Percentiles rank a stretch among this genome's conserved stretches.
phyloP scores from a whole-genome alignment of 208 protist species.

The Herpetomonas samuelpessoai region DNA sequence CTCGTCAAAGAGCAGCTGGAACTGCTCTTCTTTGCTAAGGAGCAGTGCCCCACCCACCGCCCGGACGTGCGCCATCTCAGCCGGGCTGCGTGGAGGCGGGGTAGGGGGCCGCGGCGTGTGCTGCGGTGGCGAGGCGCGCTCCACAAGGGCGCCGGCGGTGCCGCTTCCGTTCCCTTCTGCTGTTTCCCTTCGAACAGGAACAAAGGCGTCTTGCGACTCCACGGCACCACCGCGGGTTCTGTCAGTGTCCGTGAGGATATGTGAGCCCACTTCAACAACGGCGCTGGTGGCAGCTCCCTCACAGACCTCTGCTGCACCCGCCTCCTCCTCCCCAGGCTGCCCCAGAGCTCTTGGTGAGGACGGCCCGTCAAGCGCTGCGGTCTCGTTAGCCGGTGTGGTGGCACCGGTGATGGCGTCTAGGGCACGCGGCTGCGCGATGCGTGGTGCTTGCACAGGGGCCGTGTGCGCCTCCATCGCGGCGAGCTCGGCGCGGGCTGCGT shows the following conservation, averaged over 20 bases:
- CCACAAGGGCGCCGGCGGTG: background rate
- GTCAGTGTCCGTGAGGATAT: too few relatives aligned
- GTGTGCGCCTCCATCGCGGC: constrained; percentile 55
- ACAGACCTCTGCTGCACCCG: background rate
- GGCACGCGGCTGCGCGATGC: background rate
- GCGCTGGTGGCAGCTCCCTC: background rate
- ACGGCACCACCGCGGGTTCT: too few relatives aligned
- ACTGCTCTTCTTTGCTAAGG: constrained; percentile 55
- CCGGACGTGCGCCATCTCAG: background rate
- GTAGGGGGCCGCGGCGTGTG: too few relatives aligned
- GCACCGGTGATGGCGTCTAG: background rate
- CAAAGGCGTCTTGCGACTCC: background rate
- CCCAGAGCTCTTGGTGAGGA: too few relatives aligned
- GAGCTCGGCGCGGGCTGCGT: constrained; percentile 67
- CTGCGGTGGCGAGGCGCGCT: too few relatives aligned
- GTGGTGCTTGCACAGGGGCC: constrained; percentile 10
- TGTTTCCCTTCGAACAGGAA: background rate
- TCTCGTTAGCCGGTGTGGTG: background rate
- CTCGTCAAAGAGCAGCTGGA: constrained; percentile 79
- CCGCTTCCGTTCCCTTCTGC: background rate
- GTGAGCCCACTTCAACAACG: background rate
- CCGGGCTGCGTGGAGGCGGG: too few relatives aligned
- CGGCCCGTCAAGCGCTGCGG: too few relatives aligned
- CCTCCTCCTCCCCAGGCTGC: constrained; percentile 6
- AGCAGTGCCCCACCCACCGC: background rate